Base-by-base conservation (phyloP, 495 filamentous ascomycete genomes). In the Mycothermus thermophilus region DNA sequence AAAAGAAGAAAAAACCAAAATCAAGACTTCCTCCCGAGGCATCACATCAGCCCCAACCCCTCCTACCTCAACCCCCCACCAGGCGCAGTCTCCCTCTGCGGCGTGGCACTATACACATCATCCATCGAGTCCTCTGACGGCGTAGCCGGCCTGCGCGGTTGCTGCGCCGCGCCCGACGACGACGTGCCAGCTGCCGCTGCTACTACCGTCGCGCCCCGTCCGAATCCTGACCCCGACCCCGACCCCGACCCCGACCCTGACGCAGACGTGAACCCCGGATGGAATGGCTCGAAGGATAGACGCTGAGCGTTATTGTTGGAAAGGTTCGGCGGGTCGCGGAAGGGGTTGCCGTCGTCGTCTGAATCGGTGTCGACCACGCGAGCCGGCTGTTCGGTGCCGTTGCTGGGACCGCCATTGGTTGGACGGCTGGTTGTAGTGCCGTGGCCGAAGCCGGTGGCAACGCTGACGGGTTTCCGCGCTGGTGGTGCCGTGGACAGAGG, bases 211-310 rank as follows among this genome's bases (percentile, higher is more conserved):
- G 22, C 15, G n/a, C 33, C 14, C 21, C 25, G 32, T 11, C n/a
- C 35, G 12, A 9, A 32, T 23, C 15, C 19, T 20, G 33, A 24
- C 32, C 31, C 10, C n/a, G 9, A 14, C 26, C 27, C 23, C 14
- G 17, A 14, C 19, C 10, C 41, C 32, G n/a, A 13, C 30, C 34
- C 28, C 32, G 18, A 32, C 10, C 10, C 20, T 1, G 1, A 8
- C 12, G 14, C 29, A 4, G 38, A 43, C 25, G 51, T 46, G 30
- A 70, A 71, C 1, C 67, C 67, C 3, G 68, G 68, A 42, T 72
- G 66, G 38, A 58, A 72, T 6, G 68, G 67, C 41, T 72, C 67
- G 36, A 56, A 64, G 10, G 48, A 46, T 6, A 64, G 42, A 4
- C 55, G 48, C 4, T 34, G 43, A 0, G 34, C 28, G 8, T 37